Evolutionary conservation across 305 asterid species (phyloP), one percentile per base, ranked within the genome.

Genomic region (Plantago coronopus): DNA sequence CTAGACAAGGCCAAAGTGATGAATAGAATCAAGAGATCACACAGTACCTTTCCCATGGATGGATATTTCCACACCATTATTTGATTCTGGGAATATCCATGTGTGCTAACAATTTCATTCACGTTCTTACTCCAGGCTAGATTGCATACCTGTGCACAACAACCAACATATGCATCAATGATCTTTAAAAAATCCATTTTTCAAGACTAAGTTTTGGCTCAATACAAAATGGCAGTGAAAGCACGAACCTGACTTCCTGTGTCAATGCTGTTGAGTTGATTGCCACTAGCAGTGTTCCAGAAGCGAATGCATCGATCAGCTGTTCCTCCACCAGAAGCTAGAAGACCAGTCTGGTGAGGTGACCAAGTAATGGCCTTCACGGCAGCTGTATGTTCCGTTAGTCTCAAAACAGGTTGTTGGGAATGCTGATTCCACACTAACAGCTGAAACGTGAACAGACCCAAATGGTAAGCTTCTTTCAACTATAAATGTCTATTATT

Each of bases 41-140:
- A n/a, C n/a, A n/a, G n/a, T 63, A 89, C 98, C 95, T 89, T 89
- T 2, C 94, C 48, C 93, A 94, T 72, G 22, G 95, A 83, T 47
- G 97, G 99, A 78, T 94, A 94, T 80, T 87, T 94, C 99, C 97
- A 94, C 79, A 89, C 85, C 99, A 89, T 94, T 54, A 89, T 84
- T 63, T 94, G 99, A 72, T 94, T 94, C 74, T 94, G 99, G 29
- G 99, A 94, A 63, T 89, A 89, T 2, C 99, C 99, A 59, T 94
- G 99, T 27, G 99, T 89, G 88, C 99, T 94, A 7, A 94, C 99
- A 27, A 94, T 73, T 72, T 89, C 99, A 57, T 94, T 89, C 62
- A 94, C 97, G 71, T 94, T 94, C 65, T 81, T 89, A 72, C 97
- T 94, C 99, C 99, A 94, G 0, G 89, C 93, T 59, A 94, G 84